A percentile compares a stretch with the other conserved stretches of the same genome.
Conservation (phyloP, 257 asterid species). For the Linaria vulgaris region DNA sequence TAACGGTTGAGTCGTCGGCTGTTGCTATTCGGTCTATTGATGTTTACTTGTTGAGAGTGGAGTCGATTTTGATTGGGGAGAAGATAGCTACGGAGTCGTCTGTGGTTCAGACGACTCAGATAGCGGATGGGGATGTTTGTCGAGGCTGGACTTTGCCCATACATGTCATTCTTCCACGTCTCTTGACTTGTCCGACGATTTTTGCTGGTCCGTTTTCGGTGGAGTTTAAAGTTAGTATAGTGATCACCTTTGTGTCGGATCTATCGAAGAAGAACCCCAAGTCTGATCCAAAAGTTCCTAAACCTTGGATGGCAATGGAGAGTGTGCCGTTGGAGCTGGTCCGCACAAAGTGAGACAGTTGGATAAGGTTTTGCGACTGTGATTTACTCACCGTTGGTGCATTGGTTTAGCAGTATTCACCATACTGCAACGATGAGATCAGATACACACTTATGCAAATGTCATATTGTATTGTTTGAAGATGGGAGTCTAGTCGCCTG, state of each 20-base stretch:
- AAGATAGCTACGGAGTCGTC: slow-evolving; percentile 74
- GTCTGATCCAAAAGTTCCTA: slow-evolving; percentile 48
- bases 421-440: too few relatives aligned
- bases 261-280: slow-evolving; percentile 45
- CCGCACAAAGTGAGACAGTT: slow-evolving; percentile 52
- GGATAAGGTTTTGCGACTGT: too few relatives aligned
- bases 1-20: slow-evolving; percentile 75
- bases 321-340: slow-evolving; percentile 78
- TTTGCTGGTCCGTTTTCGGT: slow-evolving; percentile 87
- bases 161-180: slow-evolving; percentile 73
- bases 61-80: slow-evolving; percentile 84
- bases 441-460: too few relatives aligned
- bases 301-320: slow-evolving; percentile 69
- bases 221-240: slow-evolving; percentile 71
- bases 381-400: too few relatives aligned
- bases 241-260: slow-evolving; percentile 59
- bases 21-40: slow-evolving; percentile 74
- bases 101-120: slow-evolving; percentile 81
- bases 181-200: slow-evolving; percentile 78
- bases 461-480: too few relatives aligned
- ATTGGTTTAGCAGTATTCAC: too few relatives aligned
- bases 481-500: too few relatives aligned
- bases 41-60: slow-evolving; percentile 72
- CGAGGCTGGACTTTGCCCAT: slow-evolving; percentile 70
- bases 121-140: slow-evolving; percentile 82